Evolutionary conservation across 2,329 filamentous ascomycete species (phyloP), one percentile per base, ranked within the genome.

Genomic region (Fusarium pseudoanthophilum): DNA sequence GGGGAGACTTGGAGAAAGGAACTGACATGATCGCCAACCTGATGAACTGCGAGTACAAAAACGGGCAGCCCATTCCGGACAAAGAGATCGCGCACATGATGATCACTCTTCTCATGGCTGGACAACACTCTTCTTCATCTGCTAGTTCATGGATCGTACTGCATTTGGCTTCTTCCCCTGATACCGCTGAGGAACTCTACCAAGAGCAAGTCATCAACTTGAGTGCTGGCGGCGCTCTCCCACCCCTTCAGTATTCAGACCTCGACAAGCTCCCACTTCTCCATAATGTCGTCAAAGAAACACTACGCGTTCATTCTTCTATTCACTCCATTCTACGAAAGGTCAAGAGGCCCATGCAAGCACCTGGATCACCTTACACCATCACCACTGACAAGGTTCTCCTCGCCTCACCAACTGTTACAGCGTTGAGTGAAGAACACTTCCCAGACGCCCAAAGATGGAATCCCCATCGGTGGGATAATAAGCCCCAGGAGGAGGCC

Each of bases 21-120:
- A 83, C 84, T 1, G 86, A 95, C 80, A 95, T 95, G 90, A 93
- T 95, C 79, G 91, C 88, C 86, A 93, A 95, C 79, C 82, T 95
- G 63, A 95, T 95, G 92, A 85, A 87, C 73, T 92, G 91, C 80
- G 87, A 83, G 16, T 95, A 95, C 88, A 95, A 95, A 83, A 87
- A 93, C 75, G 93, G 93, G 52, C 86, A 84, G 16, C 83, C 86
- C 0, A 83, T 95, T 2, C 91, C 93, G 0, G 93, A 95, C 79
- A 87, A 90, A 74, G 93, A 95, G 79, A 90, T 95, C 58, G 92
- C 93, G 1, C 91, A 94, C 82, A 93, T 95, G 87, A 95, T 95
- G 93, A 95, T 95, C 78, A 92, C 93, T 0, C 87, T 95, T 21
- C 87, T 95, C 58, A 95, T 96, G 93, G 93, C 91, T 16, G 93